Evolutionary conservation across 2,329 filamentous ascomycete species (phyloP).

Genomic region (Nothomitra cinnamomea): DNA sequence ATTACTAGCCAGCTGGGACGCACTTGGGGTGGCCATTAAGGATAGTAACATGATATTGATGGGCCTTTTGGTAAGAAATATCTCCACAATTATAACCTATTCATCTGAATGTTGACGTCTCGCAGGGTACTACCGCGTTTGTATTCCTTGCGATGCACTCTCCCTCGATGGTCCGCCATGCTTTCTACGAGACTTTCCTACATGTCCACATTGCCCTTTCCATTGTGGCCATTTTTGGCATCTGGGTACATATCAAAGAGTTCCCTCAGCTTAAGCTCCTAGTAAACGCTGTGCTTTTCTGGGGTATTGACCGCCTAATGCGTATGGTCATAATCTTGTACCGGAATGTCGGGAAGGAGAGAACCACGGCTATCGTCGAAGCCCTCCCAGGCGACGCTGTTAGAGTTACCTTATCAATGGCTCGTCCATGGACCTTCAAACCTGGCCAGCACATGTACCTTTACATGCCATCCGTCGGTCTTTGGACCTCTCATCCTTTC

Average conservation of each 20-base stretch:
- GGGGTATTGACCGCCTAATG: slow-evolving; percentile 51
- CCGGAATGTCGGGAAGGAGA: slow-evolving; percentile 41
- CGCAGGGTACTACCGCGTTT: slow-evolving; percentile 33
- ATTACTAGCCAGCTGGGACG: slow-evolving; percentile 19
- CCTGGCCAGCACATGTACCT: slow-evolving; percentile 63
- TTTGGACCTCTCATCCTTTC: slow-evolving; percentile 64
- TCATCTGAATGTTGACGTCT: slow-evolving; percentile 4
- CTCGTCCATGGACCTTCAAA: slow-evolving; percentile 45
- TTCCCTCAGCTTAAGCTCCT: slow-evolving; percentile 55
- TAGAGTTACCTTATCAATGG: slow-evolving; percentile 52
- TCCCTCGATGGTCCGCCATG: slow-evolving; percentile 68
- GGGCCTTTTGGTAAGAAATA: slow-evolving; percentile 25
- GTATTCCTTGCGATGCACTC: slow-evolving; percentile 50
- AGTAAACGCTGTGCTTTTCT: slow-evolving; percentile 56
- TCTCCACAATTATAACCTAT: slow-evolving; percentile 1
- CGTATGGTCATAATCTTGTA: slow-evolving; percentile 48
- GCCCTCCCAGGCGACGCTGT: slow-evolving; percentile 52
- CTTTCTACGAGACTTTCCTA: slow-evolving; percentile 94
- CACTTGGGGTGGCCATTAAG: slow-evolving; percentile 17
- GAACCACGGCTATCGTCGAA: slow-evolving; percentile 49
- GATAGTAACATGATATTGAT: slow-evolving; percentile 21
- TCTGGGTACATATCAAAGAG: slow-evolving; percentile 49
- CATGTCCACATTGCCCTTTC: slow-evolving; percentile 68
- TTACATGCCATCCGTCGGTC: slow-evolving; percentile 46
- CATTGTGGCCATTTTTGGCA: slow-evolving; percentile 46